These are phyloP conservation scores for Crassisporium funariophilum DNA, from an alignment of 768 basidiomycete species.

Conservation along the genomic window DNA sequence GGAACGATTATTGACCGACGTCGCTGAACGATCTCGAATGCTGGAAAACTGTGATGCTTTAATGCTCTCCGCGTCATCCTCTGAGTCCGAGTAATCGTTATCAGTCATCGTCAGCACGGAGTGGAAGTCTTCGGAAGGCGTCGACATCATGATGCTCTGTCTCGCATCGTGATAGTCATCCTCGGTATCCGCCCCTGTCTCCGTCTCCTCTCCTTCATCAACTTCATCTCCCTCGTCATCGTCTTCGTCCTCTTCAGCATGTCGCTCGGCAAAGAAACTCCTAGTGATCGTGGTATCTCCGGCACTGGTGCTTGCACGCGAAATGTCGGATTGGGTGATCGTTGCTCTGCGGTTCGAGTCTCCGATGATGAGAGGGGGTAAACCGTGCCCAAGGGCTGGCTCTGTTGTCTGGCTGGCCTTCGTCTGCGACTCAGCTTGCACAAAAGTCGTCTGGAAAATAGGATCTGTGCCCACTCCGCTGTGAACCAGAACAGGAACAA, in stretches of 20 bases:
- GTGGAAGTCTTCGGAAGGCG: constrained; percentile 76
- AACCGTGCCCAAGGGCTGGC: constrained; percentile 16
- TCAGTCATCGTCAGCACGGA: constrained; percentile 74
- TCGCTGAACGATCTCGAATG: constrained; percentile 31
- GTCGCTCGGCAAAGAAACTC: constrained; percentile 34
- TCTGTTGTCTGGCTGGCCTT: neutral
- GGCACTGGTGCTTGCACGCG: constrained; percentile 23
- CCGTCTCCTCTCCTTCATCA: constrained; percentile 61
- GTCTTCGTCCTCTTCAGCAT: constrained; percentile 28
- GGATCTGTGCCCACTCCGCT: constrained; percentile 41
- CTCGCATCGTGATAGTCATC: constrained; percentile 83
- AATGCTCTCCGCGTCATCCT: constrained; percentile 73
- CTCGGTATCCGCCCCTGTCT: constrained; percentile 69
- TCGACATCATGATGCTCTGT: constrained; percentile 66
- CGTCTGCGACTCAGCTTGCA: neutral
- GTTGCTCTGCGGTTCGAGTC: constrained; percentile 41
- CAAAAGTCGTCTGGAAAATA: constrained; percentile 19
- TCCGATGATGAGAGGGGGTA: constrained; percentile 22
- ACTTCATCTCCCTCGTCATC: constrained; percentile 32
- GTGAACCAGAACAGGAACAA: constrained; percentile 30
- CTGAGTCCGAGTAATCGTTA: constrained; percentile 58
- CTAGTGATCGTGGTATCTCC: constrained; percentile 46
- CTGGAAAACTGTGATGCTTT: constrained; percentile 54
- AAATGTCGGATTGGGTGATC: constrained; percentile 48
- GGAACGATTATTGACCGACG: constrained; percentile 22